Evolutionary conservation across 148 eudicot genomes (phyloP).

Genomic region (Fagopyrum homotropicum): DNA sequence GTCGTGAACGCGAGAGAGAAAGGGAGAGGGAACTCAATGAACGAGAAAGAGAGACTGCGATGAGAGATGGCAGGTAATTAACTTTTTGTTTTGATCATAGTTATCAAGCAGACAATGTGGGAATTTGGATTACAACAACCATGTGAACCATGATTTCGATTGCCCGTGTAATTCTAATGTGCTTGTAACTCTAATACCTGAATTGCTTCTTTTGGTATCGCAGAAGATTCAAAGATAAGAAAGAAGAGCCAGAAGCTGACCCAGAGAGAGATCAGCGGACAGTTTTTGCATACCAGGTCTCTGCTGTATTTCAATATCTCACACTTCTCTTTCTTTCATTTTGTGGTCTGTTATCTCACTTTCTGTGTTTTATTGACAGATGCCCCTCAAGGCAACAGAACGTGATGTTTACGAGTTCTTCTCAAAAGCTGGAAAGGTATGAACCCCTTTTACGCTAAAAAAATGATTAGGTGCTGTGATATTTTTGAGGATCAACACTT

Average conservation of each 20-base stretch:
- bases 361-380: no score
- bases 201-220: neutral
- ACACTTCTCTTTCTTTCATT: no score
- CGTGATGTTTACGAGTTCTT: no score
- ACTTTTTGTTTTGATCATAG: neutral
- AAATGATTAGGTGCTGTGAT: neutral
- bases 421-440: no score
- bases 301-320: no score
- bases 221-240: no score
- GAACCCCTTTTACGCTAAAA: no score
- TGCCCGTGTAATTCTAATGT: neutral
- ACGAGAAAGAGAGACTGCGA: neutral
- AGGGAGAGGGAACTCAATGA: constrained; percentile 19
- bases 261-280: no score
- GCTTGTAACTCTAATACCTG: neutral
- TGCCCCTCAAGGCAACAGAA: no score
- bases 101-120: neutral
- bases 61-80: neutral
- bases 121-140: neutral
- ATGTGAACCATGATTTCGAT: neutral
- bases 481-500: neutral
- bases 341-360: no score
- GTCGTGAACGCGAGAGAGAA: constrained; percentile 20
- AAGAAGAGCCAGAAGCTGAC: no score
- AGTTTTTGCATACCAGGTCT: no score